A percentile compares a stretch with the other conserved stretches of the same genome.
Conservation (phyloP, 2,329 filamentous ascomycete species). For the Aspergillus costaricaensis region DNA sequence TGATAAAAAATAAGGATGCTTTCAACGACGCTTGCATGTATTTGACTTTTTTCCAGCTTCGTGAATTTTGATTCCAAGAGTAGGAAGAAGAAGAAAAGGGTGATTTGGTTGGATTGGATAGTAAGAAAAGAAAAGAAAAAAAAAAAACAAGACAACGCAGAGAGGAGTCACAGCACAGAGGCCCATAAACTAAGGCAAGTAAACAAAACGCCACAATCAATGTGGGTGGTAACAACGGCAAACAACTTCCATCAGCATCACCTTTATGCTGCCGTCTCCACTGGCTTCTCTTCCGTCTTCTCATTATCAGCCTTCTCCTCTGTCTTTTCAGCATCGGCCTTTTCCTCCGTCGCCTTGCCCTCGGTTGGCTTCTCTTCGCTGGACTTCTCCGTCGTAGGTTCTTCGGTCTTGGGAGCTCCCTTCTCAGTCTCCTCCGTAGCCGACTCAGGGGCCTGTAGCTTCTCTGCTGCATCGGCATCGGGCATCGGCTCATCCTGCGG, state of each 20-base stretch:
- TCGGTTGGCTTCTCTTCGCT: constrained; percentile 33
- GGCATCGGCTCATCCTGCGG: constrained; percentile 39
- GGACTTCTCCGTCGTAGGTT: constrained; percentile 37
- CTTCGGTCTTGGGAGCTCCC: constrained; percentile 19
- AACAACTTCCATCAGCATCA: constrained; percentile 14
- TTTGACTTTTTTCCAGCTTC: constrained; percentile 2
- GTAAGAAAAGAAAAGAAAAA: neutral
- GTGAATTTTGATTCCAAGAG: constrained; percentile 3
- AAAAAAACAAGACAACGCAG: neutral
- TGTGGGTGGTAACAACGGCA: constrained; percentile 7
- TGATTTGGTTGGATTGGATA: neutral
- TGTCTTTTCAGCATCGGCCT: constrained; percentile 26
- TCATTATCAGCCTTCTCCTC: constrained; percentile 27
- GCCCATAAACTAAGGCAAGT: constrained; percentile 4
- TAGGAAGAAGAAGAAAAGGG: neutral
- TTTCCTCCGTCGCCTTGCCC: constrained; percentile 26
- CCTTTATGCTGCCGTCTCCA: constrained; percentile 29
- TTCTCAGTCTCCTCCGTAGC: constrained; percentile 29
- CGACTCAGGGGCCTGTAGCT: constrained; percentile 25
- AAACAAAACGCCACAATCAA: constrained; percentile 12
- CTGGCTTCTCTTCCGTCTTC: constrained; percentile 28
- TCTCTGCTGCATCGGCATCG: constrained; percentile 43
- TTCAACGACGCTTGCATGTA: neutral
- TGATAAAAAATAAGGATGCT: neutral
- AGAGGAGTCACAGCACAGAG: neutral